Percentiles rank a stretch among this genome's conserved stretches.
Evolutionary conservation across 2,329 filamentous ascomycete species (phyloP).

Genomic region (Monilinia laxa): DNA sequence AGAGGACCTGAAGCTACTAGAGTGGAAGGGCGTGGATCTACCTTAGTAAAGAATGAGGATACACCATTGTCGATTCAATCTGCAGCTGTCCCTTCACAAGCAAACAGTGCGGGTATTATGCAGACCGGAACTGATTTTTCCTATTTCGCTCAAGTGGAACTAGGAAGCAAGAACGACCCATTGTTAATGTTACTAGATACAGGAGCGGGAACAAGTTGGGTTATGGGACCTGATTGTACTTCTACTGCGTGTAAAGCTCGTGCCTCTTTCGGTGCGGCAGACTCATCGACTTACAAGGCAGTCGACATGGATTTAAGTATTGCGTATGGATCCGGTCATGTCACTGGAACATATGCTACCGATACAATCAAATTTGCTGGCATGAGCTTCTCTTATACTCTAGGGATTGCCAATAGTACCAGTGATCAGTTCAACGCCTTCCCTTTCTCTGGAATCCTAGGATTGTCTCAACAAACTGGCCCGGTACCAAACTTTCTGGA

Average conservation of each 20-base stretch:
- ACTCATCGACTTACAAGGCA: conserved; percentile 63
- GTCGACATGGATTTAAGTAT: conserved; percentile 60
- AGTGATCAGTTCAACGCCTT: conserved; percentile 74
- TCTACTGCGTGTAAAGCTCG: conserved; percentile 67
- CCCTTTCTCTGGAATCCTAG: conserved; percentile 85
- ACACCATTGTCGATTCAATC: conserved; percentile 28
- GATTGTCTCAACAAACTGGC: conserved; percentile 62
- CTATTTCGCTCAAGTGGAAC: conserved; percentile 58
- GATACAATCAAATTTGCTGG: conserved; percentile 69
- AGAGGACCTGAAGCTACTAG: conserved; percentile 19
- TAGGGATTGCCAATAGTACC: conserved; percentile 71
- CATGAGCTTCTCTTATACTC: conserved; percentile 61
- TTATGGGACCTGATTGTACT: conserved; percentile 71
- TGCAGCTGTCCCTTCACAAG: conserved; percentile 44
- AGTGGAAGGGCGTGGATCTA: conserved; percentile 18
- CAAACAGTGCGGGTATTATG: conserved; percentile 55
- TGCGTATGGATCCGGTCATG: conserved; percentile 73
- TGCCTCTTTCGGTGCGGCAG: conserved; percentile 63
- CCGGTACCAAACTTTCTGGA: conserved; percentile 67
- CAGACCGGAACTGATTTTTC: conserved; percentile 67
- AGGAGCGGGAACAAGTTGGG: conserved; percentile 74
- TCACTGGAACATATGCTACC: conserved; percentile 63
- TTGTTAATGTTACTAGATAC: conserved; percentile 66
- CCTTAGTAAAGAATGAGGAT: conserved; percentile 32
- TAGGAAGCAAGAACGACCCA: conserved; percentile 55